Evolutionary conservation across 1,284 basidiomycete genomes (phyloP), one percentile per base, ranked within the genome.

Genomic region (Ustanciosporium gigantosporum): DNA sequence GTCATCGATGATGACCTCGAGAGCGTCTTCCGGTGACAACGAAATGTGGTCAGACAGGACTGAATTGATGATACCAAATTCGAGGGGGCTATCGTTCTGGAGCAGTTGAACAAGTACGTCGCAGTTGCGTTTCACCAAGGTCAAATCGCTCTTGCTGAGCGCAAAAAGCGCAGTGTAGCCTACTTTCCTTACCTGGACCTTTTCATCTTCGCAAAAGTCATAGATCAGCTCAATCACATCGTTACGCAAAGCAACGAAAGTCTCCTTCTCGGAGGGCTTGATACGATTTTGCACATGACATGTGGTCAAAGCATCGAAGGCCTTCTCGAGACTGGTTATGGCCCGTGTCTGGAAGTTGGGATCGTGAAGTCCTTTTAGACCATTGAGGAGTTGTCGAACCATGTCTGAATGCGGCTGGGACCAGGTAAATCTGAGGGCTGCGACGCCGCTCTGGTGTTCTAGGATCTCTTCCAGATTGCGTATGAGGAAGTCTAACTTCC

Each of bases 101-200:
- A 64, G 39, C 0, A 58, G 34, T 17, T 58, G 46, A 2, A 44
- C 43, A 3, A 64, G 36, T 2, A 36, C 38, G 3, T 38, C 41
- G 25, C 42, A 36, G 17, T 59, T 58, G 31, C 38, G 27, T 31
- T 43, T 37, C 20, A 46, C 17, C 1, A 55, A 21, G 4, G 25
- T 32, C 5, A 20, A 6, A 16, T 64, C 60, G 5, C 13, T 32
- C 7, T 19, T 3, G 43, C 60, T 50, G 17, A 64, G 39, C 16
- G 34, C 27, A 0, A 37, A 8, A 3, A 64, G 24, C 2, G 34
- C 46, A 0, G 2, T 11, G 17, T 64, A 50, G 7, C 39, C 55
- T 16, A 36, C 21, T 36, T 27, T 36, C 20, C 60, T 49, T 3
- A 43, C 36, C 1, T 20, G 0, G 1, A 17, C 13, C n/a, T 19